phyloP scores from a whole-genome alignment of 805 yeast genomes.

The Candida maris region DNA sequence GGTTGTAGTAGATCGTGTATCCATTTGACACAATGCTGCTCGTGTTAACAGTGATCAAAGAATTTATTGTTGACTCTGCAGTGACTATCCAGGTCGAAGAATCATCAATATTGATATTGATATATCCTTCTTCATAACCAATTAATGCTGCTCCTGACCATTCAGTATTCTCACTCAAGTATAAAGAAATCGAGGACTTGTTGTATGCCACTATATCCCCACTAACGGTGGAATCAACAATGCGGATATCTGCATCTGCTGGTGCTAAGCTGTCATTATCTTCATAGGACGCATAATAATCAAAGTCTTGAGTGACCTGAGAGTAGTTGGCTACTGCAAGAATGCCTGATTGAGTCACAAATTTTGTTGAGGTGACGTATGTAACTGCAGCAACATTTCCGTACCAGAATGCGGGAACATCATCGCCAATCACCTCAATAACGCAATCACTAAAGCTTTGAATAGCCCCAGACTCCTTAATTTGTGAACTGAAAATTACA shows the following conservation, averaged over 20 bases:
- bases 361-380: conserved; percentile 2
- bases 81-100: conserved; percentile 3
- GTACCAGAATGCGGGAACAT: conserved; percentile 5
- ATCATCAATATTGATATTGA: conserved; percentile 2
- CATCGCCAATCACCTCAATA: conserved; percentile 4
- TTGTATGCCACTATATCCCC: conserved; percentile 7
- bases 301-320: conserved; percentile 5
- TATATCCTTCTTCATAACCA: conserved; percentile 3
- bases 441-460: conserved; percentile 4
- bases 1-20: conserved; percentile 1
- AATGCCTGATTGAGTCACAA: conserved; percentile 2
- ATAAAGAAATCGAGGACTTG: conserved; percentile 2
- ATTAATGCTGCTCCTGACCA: conserved; percentile 3
- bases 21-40: conserved; percentile 2
- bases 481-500: conserved; percentile 3
- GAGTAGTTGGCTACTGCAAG: conserved; percentile 6
- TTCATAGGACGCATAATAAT: conserved; percentile 3
- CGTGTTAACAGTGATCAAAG: background rate
- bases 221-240: conserved; percentile 1
- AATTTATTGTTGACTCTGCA: conserved; percentile 2
- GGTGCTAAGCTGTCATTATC: conserved; percentile 1
- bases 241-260: conserved; percentile 2
- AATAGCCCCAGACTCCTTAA: conserved; percentile 2
- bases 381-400: conserved; percentile 6
- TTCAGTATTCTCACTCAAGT: conserved; percentile 2